Evolutionary conservation across 176 grass and related monocot genomes (phyloP), one percentile per base, ranked within the genome.

Genomic region (Cenchrus fungigraminus): DNA sequence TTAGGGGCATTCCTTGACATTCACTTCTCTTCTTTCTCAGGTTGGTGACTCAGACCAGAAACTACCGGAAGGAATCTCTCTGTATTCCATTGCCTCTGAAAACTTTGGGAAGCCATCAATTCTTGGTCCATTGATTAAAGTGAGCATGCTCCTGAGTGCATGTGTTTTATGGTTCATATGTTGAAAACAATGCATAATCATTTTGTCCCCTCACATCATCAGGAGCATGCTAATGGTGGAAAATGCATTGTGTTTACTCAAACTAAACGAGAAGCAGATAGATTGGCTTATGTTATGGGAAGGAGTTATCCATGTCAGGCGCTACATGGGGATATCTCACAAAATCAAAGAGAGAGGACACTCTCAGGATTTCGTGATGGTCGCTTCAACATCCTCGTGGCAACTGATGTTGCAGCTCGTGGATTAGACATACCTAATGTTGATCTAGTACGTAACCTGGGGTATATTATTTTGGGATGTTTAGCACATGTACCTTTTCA

Each of bases 181-280:
- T 68, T 16, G 34, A 17, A 61, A 75, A 83, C 16, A 59, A 60
- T 40, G 37, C n/a, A 15, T 72, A 74, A 69, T 61, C 53, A 80
- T 83, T 66, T 71, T 49, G 62, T 55, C 62, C 45, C 25, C 46
- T 70, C 62, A 82, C 34, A 12, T 86, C 46, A 19, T 51, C 71
- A 98, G 93, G 96, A 98, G 86, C 87, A 98, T 87, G 96, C 89
- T 68, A 92, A 95, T 87, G 93, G 96, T 80, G 96, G 96, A 34
- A 98, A 98, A 83, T 98, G 93, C 71, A 95, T 98, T 78, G 85
- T 98, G 42, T 98, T 98, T 85, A 98, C 96, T 45, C 96, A 98
- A 85, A 98, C 96, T 60, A 98, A 98, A 81, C 85, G 93, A 47
- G 96, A 95, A 73, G 96, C 96, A 43, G 96, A 98, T 87, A 84